Evolutionary conservation across 2,329 filamentous ascomycete species (phyloP), one percentile per base, ranked within the genome.

Genomic region (Aspergillus brunneoviolaceus): DNA sequence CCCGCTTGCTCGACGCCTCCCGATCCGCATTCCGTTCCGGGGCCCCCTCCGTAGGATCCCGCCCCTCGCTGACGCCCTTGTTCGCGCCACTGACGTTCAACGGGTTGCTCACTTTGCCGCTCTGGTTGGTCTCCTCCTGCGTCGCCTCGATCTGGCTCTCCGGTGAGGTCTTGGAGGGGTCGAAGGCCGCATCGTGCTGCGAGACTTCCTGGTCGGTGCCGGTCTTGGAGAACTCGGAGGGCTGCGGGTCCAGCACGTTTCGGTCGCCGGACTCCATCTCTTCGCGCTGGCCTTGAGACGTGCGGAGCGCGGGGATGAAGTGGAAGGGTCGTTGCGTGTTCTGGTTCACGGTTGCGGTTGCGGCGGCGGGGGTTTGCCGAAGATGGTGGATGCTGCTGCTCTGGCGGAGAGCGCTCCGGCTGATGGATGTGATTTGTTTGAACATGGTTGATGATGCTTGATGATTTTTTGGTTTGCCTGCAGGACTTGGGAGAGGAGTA

Each of bases 211-310:
- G 79, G 65, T 87, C 90, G 0, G 85, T 85, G 3, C 86, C 89
- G 53, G 85, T 87, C 70, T 88, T 86, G 59, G 85, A 85, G 75
- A 88, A 85, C 72, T 96, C 90, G 57, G 83, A 85, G 2, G 83
- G 76, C 35, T 85, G 81, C 0, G 89, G 86, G 60, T 89, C 85
- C 35, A 96, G 81, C 2, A 82, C 81, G 63, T 88, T 82, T 55
- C 86, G 84, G 70, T 88, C 82, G 11, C 66, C 56, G 27, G 49
- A 50, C 53, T 51, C 56, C 42, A 10, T 55, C 45, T 58, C 59
- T 9, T 49, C 31, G 16, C 54, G 51, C 27, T 58, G 61, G 14
- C 55, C 16, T 9, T 61, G 49, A 25, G 60, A 60, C 25, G 53
- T 56, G 49, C 49, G 57, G 2, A 59, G 57, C 9, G 21, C 25